phyloP scores from a whole-genome alignment of 495 filamentous ascomycete genomes.

The Rhypophila decipiens region DNA sequence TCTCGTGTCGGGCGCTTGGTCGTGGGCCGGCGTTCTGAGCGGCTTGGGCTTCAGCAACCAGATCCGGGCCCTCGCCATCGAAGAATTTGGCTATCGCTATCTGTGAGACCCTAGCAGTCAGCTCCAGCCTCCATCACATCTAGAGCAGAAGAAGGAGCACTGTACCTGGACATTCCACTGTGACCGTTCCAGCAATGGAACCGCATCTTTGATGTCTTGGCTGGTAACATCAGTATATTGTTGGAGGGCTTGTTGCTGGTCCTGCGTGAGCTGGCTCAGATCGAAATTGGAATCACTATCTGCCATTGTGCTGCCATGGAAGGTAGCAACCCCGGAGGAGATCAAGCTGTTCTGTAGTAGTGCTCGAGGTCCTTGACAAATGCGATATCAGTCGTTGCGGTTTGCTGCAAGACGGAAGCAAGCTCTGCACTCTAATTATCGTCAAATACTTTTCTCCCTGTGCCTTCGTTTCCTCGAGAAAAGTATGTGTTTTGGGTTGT shows the following conservation, averaged over 20 bases:
- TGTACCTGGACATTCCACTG: constrained; percentile 95
- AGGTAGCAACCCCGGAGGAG: too few relatives aligned
- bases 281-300: constrained; percentile 43
- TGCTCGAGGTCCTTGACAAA: too few relatives aligned
- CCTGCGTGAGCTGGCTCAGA: constrained; percentile 60
- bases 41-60: constrained; percentile 67
- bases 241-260: constrained; percentile 73
- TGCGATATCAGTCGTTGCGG: too few relatives aligned
- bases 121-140: too few relatives aligned
- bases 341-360: too few relatives aligned
- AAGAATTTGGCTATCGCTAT: constrained; percentile 97
- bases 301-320: constrained; percentile 22
- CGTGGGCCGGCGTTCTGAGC: constrained; percentile 53
- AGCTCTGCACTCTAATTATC: too few relatives aligned
- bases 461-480: too few relatives aligned
- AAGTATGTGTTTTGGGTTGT: too few relatives aligned
- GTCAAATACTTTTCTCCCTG: too few relatives aligned
- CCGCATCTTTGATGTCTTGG: constrained; percentile 68
- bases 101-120: constrained; percentile 34
- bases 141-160: constrained; percentile 7
- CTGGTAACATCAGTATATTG: constrained; percentile 86
- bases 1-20: constrained; percentile 57
- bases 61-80: constrained; percentile 84
- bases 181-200: constrained; percentile 73
- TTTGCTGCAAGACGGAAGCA: too few relatives aligned